Percentiles rank a stretch among this genome's conserved stretches.
These are phyloP conservation scores for Syzygium malaccense DNA, from an alignment of 441 rosid species.

Conservation along the genomic window DNA sequence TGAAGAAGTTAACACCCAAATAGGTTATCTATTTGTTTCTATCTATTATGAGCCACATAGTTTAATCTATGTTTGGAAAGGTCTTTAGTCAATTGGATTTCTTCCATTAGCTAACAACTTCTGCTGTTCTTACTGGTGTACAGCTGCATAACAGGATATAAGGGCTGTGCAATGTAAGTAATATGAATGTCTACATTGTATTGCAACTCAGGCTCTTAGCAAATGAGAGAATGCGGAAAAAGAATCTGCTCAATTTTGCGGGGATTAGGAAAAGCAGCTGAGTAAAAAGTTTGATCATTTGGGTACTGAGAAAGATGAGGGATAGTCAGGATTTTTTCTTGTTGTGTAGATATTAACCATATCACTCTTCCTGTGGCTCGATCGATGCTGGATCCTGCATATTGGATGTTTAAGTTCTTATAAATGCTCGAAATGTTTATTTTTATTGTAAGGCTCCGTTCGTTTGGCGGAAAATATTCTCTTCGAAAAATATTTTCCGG, in stretches of 20 bases:
- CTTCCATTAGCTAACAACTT: not conserved
- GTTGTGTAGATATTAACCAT: not conserved
- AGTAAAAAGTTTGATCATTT: not conserved
- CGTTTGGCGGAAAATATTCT: too few relatives aligned
- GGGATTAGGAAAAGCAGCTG: not conserved
- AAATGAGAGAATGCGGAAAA: not conserved
- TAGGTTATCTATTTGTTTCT: not conserved
- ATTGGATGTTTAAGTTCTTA: not conserved
- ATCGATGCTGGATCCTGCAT: not conserved
- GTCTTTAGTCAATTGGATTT: not conserved
- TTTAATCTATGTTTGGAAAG: not conserved
- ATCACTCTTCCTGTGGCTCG: not conserved
- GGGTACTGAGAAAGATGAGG: not conserved
- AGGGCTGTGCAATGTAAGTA: not conserved
- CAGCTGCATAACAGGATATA: not conserved
- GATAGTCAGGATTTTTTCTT: not conserved
- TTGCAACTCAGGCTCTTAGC: not conserved
- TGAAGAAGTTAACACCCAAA: not conserved
- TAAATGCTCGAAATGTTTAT: not conserved
- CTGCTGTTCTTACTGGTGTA: not conserved
- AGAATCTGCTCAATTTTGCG: not conserved
- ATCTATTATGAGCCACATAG: not conserved
- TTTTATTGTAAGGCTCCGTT: not conserved
- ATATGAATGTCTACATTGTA: not conserved
- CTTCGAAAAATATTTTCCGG: too few relatives aligned